A percentile compares a stretch with the other conserved stretches of the same genome.
Evolutionary conservation across 495 filamentous ascomycete species (phyloP).

Genomic region (Neurospora sp.): DNA sequence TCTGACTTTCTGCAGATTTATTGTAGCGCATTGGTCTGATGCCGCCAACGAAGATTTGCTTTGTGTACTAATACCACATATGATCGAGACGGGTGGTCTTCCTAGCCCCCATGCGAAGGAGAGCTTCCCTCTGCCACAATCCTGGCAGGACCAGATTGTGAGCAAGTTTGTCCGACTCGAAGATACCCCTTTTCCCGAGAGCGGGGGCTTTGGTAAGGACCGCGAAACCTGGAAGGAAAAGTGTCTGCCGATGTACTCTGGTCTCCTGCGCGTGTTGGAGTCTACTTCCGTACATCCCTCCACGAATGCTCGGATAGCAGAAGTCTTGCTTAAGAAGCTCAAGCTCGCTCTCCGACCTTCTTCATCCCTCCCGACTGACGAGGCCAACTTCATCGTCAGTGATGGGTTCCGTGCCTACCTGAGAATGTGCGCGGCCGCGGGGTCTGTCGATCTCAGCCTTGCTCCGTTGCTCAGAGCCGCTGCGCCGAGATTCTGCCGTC

Average conservation of each 20-base stretch:
- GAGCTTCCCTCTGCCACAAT: conserved; percentile 48
- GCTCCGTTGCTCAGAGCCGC: conserved; percentile 49
- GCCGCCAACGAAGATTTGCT: conserved; percentile 53
- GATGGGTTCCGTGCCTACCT: conserved; percentile 46
- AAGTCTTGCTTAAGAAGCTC: conserved; percentile 44
- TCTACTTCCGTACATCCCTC: conserved; percentile 41
- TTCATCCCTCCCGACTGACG: conserved; percentile 41
- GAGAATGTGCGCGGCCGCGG: conserved; percentile 37
- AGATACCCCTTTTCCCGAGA: conserved; percentile 45
- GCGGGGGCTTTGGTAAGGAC: conserved; percentile 39
- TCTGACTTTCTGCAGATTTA: conserved; percentile 44
- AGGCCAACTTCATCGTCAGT: conserved; percentile 47
- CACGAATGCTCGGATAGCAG: conserved; percentile 42
- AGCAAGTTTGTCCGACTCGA: conserved; percentile 50
- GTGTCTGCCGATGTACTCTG: conserved; percentile 46
- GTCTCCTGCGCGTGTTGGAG: conserved; percentile 39
- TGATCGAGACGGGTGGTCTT: conserved; percentile 47
- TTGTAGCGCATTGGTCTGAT: conserved; percentile 60
- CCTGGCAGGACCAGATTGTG: conserved; percentile 60
- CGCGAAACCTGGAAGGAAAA: conserved; percentile 44
- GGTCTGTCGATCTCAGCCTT: conserved; percentile 41
- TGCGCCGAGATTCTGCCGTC: conserved; percentile 49
- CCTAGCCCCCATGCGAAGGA: conserved; percentile 39
- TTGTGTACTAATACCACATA: conserved; percentile 56
- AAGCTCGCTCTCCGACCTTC: conserved; percentile 48